These are phyloP conservation scores for Aspergillus baeticus DNA, from an alignment of 495 filamentous ascomycete genomes.

Conservation along the genomic window DNA sequence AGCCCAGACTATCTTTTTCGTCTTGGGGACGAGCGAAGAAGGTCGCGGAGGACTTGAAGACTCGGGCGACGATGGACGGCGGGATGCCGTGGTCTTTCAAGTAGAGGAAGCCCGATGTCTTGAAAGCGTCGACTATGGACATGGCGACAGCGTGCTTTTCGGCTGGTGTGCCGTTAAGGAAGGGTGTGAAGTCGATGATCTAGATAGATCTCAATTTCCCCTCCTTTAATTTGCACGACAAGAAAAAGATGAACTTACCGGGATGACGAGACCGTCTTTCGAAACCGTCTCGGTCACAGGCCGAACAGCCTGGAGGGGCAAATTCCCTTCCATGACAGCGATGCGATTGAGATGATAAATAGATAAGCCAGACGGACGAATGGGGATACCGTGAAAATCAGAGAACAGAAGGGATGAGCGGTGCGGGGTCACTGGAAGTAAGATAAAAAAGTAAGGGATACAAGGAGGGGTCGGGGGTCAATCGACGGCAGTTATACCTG, in stretches of 20 bases:
- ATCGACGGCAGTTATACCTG: background rate
- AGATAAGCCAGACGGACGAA: background rate
- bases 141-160: constrained; percentile 65
- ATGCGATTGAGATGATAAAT: background rate
- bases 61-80: constrained; percentile 50
- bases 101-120: constrained; percentile 87
- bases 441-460: background rate
- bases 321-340: constrained; percentile 21
- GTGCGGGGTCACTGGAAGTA: background rate
- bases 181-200: constrained; percentile 84
- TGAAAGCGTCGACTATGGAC: constrained; percentile 76
- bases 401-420: too few relatives aligned
- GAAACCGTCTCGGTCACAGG: constrained; percentile 54
- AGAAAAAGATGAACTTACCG: constrained; percentile 45
- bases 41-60: constrained; percentile 68
- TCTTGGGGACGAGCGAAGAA: constrained; percentile 74
- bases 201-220: constrained; percentile 29
- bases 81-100: constrained; percentile 75
- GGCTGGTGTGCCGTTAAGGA: constrained; percentile 61
- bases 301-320: constrained; percentile 18
- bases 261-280: constrained; percentile 66
- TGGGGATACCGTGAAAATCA: too few relatives aligned
- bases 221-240: background rate
- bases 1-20: constrained; percentile 69
- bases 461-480: background rate